These are phyloP conservation scores for Penicillium sp. DNA, from an alignment of 2,329 filamentous ascomycete genomes.

Conservation along the genomic window DNA sequence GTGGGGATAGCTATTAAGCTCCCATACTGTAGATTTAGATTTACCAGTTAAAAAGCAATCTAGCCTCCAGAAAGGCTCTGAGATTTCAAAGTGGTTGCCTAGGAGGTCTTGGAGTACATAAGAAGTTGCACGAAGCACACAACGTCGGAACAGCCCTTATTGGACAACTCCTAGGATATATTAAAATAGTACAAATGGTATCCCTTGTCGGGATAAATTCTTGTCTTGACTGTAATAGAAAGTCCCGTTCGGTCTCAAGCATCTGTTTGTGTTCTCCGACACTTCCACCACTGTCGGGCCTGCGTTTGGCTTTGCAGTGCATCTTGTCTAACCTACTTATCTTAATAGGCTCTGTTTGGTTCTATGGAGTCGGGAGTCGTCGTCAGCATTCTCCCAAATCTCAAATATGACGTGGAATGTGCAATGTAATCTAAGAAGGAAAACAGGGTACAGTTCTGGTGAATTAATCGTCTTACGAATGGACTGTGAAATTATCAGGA, in stretches of 20 bases:
- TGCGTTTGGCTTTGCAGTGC: neutral
- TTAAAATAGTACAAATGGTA: slow-evolving; percentile 6
- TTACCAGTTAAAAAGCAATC: neutral
- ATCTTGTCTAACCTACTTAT: neutral
- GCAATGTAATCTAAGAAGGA: neutral
- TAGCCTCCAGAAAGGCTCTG: neutral
- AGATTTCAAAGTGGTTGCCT: slow-evolving; percentile 2
- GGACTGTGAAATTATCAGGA: neutral
- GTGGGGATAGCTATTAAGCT: too few relatives aligned
- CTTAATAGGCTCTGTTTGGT: neutral
- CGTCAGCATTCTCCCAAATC: neutral
- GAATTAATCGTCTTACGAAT: neutral
- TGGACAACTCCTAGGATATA: slow-evolving; percentile 7
- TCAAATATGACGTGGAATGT: slow-evolving; percentile 1
- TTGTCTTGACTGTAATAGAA: slow-evolving; percentile 4
- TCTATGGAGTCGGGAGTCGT: neutral
- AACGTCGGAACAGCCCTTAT: slow-evolving; percentile 13
- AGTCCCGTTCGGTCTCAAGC: slow-evolving; percentile 2
- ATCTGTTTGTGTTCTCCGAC: slow-evolving; percentile 12
- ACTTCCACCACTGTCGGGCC: slow-evolving; percentile 6
- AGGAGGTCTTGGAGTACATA: neutral
- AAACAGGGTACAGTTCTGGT: too few relatives aligned
- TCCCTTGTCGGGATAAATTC: neutral
- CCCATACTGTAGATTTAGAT: neutral
- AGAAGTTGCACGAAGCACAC: slow-evolving; percentile 6